Evolutionary conservation across 2,329 filamentous ascomycete genomes (phyloP).

Genomic region (Colletotrichum eremochloae): DNA sequence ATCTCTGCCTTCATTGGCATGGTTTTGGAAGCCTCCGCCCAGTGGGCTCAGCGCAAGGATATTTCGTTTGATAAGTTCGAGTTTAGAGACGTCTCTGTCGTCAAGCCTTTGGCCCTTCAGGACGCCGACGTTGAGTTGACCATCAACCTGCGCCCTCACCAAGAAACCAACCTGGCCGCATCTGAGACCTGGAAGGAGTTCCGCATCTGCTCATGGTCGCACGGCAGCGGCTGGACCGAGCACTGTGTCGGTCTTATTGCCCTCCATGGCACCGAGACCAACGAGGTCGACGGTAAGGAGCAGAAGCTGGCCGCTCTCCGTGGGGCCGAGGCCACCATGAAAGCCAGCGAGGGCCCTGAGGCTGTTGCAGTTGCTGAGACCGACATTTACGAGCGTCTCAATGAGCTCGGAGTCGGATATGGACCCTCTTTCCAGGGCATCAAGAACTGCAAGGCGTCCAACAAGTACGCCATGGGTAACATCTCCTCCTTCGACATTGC

Average conservation of each 20-base stretch:
- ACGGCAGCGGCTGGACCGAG: conserved; percentile 67
- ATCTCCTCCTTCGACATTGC: conserved; percentile 37
- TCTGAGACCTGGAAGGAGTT: conserved; percentile 69
- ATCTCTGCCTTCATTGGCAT: conserved; percentile 66
- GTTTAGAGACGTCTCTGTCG: conserved; percentile 61
- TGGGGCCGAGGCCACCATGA: conserved; percentile 49
- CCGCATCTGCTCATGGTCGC: conserved; percentile 66
- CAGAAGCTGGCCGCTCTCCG: conserved; percentile 46
- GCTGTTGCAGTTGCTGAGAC: conserved; percentile 43
- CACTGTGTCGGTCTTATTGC: conserved; percentile 68
- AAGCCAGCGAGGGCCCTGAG: conserved; percentile 48
- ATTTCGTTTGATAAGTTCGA: conserved; percentile 58
- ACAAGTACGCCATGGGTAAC: conserved; percentile 36
- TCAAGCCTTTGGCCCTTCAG: conserved; percentile 60
- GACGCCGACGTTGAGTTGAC: conserved; percentile 65
- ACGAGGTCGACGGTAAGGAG: conserved; percentile 56
- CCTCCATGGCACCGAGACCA: conserved; percentile 52
- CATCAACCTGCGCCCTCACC: conserved; percentile 58
- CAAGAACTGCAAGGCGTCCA: conserved; percentile 56
- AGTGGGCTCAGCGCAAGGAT: conserved; percentile 43
- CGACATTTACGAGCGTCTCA: conserved; percentile 61
- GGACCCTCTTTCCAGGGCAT: conserved; percentile 66
- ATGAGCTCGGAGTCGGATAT: conserved; percentile 62
- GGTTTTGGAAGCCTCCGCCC: conserved; percentile 62
- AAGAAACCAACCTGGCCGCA: conserved; percentile 56